These are phyloP conservation scores for Plasmodium billcollinsi DNA, from an alignment of 169 alveolate species.

Conservation along the genomic window DNA sequence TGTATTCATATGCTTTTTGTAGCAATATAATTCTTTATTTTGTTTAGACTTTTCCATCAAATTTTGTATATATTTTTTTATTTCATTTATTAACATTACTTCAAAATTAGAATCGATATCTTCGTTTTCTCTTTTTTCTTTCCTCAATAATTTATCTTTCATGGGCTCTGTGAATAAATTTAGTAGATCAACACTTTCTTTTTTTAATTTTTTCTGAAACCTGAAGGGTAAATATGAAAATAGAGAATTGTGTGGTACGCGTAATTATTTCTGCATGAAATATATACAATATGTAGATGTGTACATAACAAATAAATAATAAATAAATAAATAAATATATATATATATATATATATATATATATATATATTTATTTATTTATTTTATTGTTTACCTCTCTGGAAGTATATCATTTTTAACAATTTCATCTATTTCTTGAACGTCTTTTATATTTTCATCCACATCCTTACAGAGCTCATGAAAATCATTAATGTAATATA, in stretches of 20 bases:
- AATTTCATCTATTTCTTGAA: conserved; percentile 2
- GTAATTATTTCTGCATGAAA: background rate
- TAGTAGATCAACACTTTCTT: conserved; percentile 30
- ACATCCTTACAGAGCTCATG: conserved; percentile 13
- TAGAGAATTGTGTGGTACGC: background rate
- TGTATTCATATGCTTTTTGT: conserved; percentile 33
- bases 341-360: background rate
- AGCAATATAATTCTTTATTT: conserved; percentile 22
- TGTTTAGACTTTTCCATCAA: conserved; percentile 26
- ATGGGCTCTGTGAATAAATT: conserved; percentile 21
- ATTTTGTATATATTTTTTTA: conserved; percentile 38
- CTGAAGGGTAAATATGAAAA: background rate
- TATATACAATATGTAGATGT: background rate
- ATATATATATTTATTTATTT: background rate
- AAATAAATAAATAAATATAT: background rate
- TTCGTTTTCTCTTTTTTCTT: conserved; percentile 41
- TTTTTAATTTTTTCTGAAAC: background rate
- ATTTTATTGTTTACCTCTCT: background rate
- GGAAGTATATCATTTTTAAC: conserved; percentile 3
- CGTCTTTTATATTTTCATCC: conserved; percentile 2
- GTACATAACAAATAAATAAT: background rate
- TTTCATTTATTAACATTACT: conserved; percentile 13
- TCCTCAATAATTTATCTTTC: conserved; percentile 40
- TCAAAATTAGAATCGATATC: conserved; percentile 50
- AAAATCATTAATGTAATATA: conserved; percentile 30